Base-by-base conservation (phyloP, 306 rosid species). In the Datisca glomerata region DNA sequence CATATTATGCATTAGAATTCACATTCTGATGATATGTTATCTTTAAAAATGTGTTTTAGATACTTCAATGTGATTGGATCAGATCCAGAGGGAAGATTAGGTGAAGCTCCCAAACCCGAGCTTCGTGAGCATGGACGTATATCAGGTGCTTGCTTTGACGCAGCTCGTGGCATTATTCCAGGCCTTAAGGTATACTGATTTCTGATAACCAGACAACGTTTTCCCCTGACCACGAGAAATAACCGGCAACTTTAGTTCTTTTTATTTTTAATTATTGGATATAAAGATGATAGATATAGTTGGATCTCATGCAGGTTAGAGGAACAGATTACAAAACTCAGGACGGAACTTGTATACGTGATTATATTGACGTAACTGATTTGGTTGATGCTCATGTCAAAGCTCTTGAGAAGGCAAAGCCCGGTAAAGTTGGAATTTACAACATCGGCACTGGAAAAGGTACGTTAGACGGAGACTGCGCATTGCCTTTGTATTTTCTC, bases 391-490 rank as follows among this genome's bases (percentile, higher is more conserved):
- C 98, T 61, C 98, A 89, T 25, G 95, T 89, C 21, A 89, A 83
- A 62, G 98, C 98, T 66, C 98, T 89, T 34, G 67, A 76, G 53
- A 70, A 72, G 38, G 95, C 78, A 12, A 41, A 45, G 27, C 61
- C 83, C 6, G 49, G 67, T 28, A 72, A 70, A 45, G 95, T 89
- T 51, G 95, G 95, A 39, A 89, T 89, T 67, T 89, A 83, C 70
- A 89, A 89, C 35, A 93, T 89, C 11, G 98, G 98, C 60, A 89
- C 95, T 2, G 93, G 93, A 72, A 89, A 60, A 70, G 98, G 98
- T 83, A 38, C 6, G 57, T 44, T 41, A 43, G 49, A 38, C 49
- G 39, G 41, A 38, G n/a, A n/a, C n/a, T n/a, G n/a, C n/a, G n/a
- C n/a, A n/a, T n/a, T n/a, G n/a, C n/a, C n/a, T n/a, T n/a, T n/a